These are phyloP conservation scores for Populus pruinosa DNA, from an alignment of 345 rosid species.

Conservation along the genomic window DNA sequence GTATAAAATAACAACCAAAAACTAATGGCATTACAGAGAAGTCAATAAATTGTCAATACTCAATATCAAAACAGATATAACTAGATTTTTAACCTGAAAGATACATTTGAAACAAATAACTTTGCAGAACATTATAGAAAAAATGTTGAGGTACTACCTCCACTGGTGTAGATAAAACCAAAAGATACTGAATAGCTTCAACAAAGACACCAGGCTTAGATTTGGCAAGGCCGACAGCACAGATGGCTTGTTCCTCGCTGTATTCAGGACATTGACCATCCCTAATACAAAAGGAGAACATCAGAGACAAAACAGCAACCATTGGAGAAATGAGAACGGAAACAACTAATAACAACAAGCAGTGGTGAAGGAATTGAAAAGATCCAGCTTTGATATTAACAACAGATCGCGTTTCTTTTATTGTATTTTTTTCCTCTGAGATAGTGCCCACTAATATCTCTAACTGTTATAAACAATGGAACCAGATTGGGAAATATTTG, in stretches of 20 bases:
- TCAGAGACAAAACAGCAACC: conserved; percentile 8
- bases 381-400: too few species aligned
- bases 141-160: conserved; percentile 48
- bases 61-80: not conserved
- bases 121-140: not conserved
- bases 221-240: conserved; percentile 90
- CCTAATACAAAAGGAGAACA: conserved; percentile 39
- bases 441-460: too few species aligned
- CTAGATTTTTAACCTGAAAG: not conserved
- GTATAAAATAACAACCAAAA: not conserved
- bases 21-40: not conserved
- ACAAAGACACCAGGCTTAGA: conserved; percentile 81
- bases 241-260: conserved; percentile 86
- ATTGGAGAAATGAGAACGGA: not conserved
- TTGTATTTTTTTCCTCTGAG: too few species aligned
- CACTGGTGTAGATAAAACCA: conserved; percentile 85
- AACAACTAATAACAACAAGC: too few species aligned
- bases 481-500: too few species aligned
- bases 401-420: too few species aligned
- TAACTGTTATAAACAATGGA: too few species aligned
- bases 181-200: conserved; percentile 88
- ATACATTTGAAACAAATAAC: not conserved
- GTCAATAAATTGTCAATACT: not conserved
- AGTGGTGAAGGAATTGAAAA: too few species aligned
- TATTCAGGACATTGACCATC: conserved; percentile 97